phyloP scores from a whole-genome alignment of 768 basidiomycete genomes.

The Pleurotus pulmonarius region DNA sequence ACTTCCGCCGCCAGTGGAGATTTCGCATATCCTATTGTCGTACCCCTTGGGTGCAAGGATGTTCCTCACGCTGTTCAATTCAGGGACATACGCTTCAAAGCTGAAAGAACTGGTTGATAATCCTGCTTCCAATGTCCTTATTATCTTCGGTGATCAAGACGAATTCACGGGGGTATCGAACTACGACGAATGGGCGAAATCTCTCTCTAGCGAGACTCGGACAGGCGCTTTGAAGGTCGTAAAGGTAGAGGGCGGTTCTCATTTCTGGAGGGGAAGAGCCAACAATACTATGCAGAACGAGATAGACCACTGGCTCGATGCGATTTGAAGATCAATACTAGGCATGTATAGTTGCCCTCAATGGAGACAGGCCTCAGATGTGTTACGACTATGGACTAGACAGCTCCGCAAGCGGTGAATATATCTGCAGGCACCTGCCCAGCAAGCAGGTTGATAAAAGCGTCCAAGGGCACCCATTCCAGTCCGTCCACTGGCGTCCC shows the following conservation, averaged over 20 bases:
- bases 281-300: slow-evolving; percentile 21
- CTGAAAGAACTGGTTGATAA: slow-evolving; percentile 48
- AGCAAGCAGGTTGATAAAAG: slow-evolving; percentile 11
- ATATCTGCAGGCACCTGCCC: slow-evolving; percentile 10
- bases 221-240: slow-evolving; percentile 23
- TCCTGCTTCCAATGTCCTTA: slow-evolving; percentile 46
- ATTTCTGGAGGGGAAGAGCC: slow-evolving; percentile 59
- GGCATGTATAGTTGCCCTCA: too few species aligned
- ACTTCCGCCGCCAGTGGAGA: slow-evolving; percentile 43
- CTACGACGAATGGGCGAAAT: slow-evolving; percentile 54
- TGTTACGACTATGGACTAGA: background rate
- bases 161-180: slow-evolving; percentile 59
- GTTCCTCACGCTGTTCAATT: slow-evolving; percentile 67
- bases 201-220: slow-evolving; percentile 24
- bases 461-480: slow-evolving; percentile 9
- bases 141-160: slow-evolving; percentile 67
- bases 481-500: slow-evolving; percentile 9
- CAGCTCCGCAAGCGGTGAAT: slow-evolving; percentile 3
- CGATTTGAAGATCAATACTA: too few species aligned
- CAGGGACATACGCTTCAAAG: slow-evolving; percentile 47
- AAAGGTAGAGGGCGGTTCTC: slow-evolving; percentile 47
- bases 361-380: too few species aligned
- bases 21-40: slow-evolving; percentile 67
- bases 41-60: slow-evolving; percentile 70
- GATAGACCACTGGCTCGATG: slow-evolving; percentile 28